Percentiles rank a stretch among this genome's conserved stretches.
These are phyloP conservation scores for Nakaseomyces sp. DNA, from an alignment of 1,139 yeast genomes.

Conservation along the genomic window DNA sequence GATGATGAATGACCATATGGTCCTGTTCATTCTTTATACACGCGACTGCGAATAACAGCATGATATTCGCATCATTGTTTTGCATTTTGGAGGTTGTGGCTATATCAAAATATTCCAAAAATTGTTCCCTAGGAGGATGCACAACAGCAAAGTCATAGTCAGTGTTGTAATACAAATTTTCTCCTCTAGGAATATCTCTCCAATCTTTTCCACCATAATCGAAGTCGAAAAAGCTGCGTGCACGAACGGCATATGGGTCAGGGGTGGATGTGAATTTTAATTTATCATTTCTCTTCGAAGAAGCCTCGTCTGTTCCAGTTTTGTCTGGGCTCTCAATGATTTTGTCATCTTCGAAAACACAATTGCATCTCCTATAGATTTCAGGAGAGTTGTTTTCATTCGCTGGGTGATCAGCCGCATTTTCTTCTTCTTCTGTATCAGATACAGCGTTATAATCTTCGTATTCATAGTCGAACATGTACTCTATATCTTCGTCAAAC, in stretches of 20 bases:
- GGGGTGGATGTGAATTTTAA: conserved; percentile 10
- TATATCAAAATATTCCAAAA: conserved; percentile 22
- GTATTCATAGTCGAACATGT: conserved; percentile 58
- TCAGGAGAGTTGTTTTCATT: conserved; percentile 11
- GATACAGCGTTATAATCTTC: conserved; percentile 27
- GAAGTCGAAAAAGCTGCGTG: conserved; percentile 36
- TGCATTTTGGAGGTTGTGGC: conserved; percentile 34
- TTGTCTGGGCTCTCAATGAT: conserved; percentile 17
- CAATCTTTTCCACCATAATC: conserved; percentile 58
- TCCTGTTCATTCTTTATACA: conserved; percentile 41
- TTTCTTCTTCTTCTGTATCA: conserved; percentile 28
- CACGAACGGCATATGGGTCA: conserved; percentile 34
- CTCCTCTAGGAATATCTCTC: conserved; percentile 59
- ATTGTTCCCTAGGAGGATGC: conserved; percentile 12
- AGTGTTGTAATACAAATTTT: conserved; percentile 36
- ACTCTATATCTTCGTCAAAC: conserved; percentile 64
- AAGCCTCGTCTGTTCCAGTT: conserved; percentile 12
- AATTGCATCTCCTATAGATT: conserved; percentile 31
- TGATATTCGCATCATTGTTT: conserved; percentile 29
- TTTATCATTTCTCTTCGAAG: conserved; percentile 10
- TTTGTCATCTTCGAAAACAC: conserved; percentile 34
- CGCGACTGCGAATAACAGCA: conserved; percentile 40
- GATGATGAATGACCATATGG: conserved; percentile 19
- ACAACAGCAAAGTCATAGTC: conserved; percentile 18
- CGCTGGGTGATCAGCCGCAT: conserved; percentile 21